phyloP scores from a whole-genome alignment of 257 asterid genomes.

The Solanum clarkiae region DNA sequence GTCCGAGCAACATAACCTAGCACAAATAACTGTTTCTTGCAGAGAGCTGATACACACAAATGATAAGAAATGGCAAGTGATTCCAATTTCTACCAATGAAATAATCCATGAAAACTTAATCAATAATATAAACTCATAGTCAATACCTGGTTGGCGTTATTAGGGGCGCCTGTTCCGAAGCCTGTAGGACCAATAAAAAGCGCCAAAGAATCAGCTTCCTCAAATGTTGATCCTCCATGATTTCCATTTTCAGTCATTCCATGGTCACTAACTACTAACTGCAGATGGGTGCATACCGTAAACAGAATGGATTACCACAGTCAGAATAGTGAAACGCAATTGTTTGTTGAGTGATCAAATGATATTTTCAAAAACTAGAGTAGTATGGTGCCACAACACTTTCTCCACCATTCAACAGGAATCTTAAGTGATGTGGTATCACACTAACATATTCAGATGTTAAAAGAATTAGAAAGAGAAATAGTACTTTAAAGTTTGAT shows the following conservation, averaged over 20 bases:
- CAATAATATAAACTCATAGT: neutral
- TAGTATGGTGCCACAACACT: neutral
- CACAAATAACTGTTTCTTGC: neutral
- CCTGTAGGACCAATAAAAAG: conserved; percentile 49
- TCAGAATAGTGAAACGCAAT: neutral
- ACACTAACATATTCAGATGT: neutral
- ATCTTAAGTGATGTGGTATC: neutral
- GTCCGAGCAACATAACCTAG: neutral
- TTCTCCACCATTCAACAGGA: neutral
- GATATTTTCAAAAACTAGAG: neutral
- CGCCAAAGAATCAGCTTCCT: conserved; percentile 89
- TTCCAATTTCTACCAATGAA: neutral
- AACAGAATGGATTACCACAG: neutral
- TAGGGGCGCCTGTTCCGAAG: conserved; percentile 11
- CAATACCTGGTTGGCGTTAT: conserved; percentile 59
- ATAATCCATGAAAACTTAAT: too few species aligned
- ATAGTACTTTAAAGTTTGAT: neutral
- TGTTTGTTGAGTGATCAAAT: neutral
- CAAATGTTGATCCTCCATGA: conserved; percentile 86
- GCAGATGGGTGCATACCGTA: conserved; percentile 14
- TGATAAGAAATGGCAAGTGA: neutral
- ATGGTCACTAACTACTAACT: conserved; percentile 88
- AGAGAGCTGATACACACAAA: neutral
- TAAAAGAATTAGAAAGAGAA: neutral
- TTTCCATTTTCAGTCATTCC: conserved; percentile 92